Percentiles rank a stretch among this genome's conserved stretches.
Evolutionary conservation across 2,329 filamentous ascomycete species (phyloP).

Genomic region (Fusarium mundagurra): DNA sequence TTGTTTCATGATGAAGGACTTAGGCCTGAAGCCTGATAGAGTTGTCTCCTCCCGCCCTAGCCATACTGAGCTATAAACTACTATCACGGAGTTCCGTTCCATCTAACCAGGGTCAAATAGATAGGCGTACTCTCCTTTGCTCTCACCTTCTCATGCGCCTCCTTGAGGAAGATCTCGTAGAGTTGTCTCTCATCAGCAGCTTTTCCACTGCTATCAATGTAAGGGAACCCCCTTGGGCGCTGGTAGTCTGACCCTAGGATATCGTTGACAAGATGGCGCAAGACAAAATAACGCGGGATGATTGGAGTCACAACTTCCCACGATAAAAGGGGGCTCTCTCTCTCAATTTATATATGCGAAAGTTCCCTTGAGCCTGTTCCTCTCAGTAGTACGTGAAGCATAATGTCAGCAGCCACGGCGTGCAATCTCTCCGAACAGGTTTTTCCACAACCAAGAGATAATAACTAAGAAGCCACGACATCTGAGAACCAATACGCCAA

Average conservation of each 20-base stretch:
- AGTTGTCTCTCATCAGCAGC: not conserved
- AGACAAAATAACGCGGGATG: no score
- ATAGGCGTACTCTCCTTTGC: not conserved
- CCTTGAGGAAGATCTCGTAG: not conserved
- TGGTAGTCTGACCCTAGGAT: not conserved
- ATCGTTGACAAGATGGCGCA: no score
- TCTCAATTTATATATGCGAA: no score
- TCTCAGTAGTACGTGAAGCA: no score
- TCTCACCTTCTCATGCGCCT: not conserved
- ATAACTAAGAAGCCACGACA: no score
- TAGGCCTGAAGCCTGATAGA: not conserved
- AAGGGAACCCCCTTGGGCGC: not conserved
- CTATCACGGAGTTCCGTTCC: not conserved
- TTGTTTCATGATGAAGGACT: not conserved
- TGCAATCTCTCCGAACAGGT: no score
- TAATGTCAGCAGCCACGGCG: no score
- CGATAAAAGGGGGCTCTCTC: no score
- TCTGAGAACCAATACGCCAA: no score
- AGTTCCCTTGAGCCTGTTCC: no score
- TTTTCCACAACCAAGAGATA: no score
- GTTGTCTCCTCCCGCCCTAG: not conserved
- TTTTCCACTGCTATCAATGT: not conserved
- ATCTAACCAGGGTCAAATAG: not conserved
- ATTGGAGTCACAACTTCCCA: no score
- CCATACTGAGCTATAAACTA: not conserved